These are phyloP conservation scores for Penicillium hordei DNA, from an alignment of 2,329 filamentous ascomycete genomes.

Conservation along the genomic window DNA sequence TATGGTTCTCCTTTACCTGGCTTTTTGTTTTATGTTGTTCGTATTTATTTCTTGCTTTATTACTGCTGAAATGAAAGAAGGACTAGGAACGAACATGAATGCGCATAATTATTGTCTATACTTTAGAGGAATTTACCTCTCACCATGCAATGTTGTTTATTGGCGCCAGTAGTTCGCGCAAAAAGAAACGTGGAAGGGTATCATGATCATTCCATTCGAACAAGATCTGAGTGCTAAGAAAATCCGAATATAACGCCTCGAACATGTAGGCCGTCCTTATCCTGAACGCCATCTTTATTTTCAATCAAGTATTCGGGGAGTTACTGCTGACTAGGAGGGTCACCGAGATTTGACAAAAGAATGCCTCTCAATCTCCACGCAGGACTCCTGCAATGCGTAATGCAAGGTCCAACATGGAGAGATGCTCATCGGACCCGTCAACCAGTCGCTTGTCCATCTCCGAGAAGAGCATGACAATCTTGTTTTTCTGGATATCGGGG, in stretches of 20 bases:
- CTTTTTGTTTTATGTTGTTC: not conserved
- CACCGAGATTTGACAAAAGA: too few relatives aligned
- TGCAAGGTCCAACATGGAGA: slow-evolving; percentile 82
- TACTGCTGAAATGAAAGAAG: not conserved
- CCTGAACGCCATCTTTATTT: slow-evolving; percentile 7
- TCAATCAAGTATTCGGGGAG: not conserved
- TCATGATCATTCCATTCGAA: slow-evolving; percentile 13
- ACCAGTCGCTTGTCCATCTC: slow-evolving; percentile 92
- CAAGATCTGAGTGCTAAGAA: slow-evolving; percentile 7
- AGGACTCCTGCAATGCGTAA: slow-evolving; percentile 77
- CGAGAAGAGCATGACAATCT: slow-evolving; percentile 84
- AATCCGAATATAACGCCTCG: slow-evolving; percentile 6
- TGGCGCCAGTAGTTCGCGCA: not conserved
- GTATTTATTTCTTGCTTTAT: not conserved
- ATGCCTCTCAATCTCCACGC: slow-evolving; percentile 31
- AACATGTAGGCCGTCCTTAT: not conserved
- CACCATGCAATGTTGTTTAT: not conserved
- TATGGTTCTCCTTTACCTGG: not conserved
- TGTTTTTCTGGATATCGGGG: slow-evolving; percentile 82
- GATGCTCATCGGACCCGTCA: slow-evolving; percentile 92
- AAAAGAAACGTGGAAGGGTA: slow-evolving; percentile 3
- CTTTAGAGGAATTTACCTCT: not conserved
- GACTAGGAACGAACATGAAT: not conserved
- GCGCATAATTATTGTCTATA: too few relatives aligned
- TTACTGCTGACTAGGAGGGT: not conserved